Base-by-base conservation (phyloP, 805 yeast genomes). In the Ogataea dorogensis region DNA sequence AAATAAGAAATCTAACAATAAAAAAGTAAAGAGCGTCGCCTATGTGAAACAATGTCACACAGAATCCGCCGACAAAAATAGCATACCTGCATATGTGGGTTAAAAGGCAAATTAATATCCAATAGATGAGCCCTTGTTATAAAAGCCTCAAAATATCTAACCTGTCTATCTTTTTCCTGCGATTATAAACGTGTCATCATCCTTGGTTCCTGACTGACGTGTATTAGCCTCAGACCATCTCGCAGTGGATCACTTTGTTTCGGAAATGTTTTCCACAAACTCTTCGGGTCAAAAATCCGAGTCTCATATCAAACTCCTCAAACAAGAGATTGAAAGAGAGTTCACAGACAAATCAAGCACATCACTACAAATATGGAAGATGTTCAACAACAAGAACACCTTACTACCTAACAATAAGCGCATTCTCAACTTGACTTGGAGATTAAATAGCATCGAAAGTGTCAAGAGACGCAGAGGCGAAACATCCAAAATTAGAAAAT, bases 391-490 rank as follows among this genome's bases (percentile, higher is more conserved):
- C 39, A 59, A 56, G 30, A 60, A 60, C 30, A 56, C 61, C 11
- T 43, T 56, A 12, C 37, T 60, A 6, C 64, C 66, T 8, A 61
- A 58, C 38, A 59, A 61, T 28, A 53, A 59, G 34, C 38, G 67
- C 12, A 62, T 62, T 11, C 38, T 62, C 15, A 61, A 63, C 37
- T 42, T 63, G 14, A 53, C 64, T 2, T 63, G 68, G 68, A 50
- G 66, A 36, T 42, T 63, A 13, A 61, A 56, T 40, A 56, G 62
- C 32, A 46, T 60, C 19, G 54, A 50, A 31, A 43, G 51, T 10
- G 42, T 60, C 22, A 58, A 54, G 28, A 47, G 43, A 38, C 39
- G 42, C 18, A 47, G 36, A 22, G 36, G 35, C 5, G 30, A 24
- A n/a, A 15, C 24, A 11, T 16, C 18, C 33, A 35, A 24, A 18